Evolutionary conservation across 768 basidiomycete genomes (phyloP).

Genomic region (Boletales sp.): DNA sequence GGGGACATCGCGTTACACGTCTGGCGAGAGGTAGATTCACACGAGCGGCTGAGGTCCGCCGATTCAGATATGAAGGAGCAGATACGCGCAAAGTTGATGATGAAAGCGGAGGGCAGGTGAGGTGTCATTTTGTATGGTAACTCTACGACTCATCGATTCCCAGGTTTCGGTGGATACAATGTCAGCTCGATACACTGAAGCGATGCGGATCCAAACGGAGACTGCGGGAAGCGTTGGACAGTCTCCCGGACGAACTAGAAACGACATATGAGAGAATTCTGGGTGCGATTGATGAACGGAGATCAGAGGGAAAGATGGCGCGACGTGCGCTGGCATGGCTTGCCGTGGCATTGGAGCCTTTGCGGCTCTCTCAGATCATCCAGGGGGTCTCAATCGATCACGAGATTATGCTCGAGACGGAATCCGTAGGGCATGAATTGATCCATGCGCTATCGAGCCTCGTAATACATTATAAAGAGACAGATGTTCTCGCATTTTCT

Average conservation of each 20-base stretch:
- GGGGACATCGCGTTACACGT: background rate
- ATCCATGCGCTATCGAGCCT: background rate
- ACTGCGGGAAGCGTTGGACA: background rate
- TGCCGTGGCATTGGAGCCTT: background rate
- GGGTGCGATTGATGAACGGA: background rate
- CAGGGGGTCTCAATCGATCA: background rate
- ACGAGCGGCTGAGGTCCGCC: background rate
- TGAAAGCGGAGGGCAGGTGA: slow-evolving; percentile 3
- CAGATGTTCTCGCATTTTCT: background rate
- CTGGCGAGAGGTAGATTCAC: background rate
- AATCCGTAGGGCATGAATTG: background rate
- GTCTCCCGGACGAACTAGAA: background rate
- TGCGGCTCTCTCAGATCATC: background rate
- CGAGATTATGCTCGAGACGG: background rate
- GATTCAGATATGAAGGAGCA: background rate
- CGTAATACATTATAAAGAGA: background rate
- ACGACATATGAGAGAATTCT: slow-evolving; percentile 6
- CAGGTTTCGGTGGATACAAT: slow-evolving; percentile 8
- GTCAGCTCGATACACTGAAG: background rate
- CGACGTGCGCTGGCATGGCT: background rate
- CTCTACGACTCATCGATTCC: background rate
- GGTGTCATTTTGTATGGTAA: background rate
- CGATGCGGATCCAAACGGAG: background rate
- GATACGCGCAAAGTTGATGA: background rate
- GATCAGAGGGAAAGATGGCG: background rate